Base-by-base conservation (phyloP, 2,329 filamentous ascomycete species). In the Penicillium sp. region DNA sequence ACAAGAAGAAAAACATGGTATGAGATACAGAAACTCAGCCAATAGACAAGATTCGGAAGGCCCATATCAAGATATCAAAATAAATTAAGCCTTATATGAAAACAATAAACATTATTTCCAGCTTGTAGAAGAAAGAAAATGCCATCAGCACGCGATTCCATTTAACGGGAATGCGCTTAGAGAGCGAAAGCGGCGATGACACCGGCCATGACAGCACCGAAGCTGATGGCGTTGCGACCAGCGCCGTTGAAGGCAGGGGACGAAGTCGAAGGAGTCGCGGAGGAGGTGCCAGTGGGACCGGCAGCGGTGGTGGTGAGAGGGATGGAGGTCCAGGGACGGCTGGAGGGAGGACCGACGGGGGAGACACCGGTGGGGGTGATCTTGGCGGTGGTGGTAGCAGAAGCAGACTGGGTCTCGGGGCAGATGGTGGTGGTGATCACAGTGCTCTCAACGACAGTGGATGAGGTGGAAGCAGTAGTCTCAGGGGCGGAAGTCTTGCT, bases 171-270 rank as follows among this genome's bases (percentile, higher is more conserved):
- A 35, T 46, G 37, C 42, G 42, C 47, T 70, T 74, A 74, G 57
- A 74, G 67, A 48, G 70, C 71, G 49, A 74, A 60, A 50, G 72
- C 63, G 56, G 71, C 72, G 53, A 67, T 59, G 41, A 72, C 54
- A 68, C 69, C 72, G 35, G 66, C 68, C 36, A 69, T 67, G 49
- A 73, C 59, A 49, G 68, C 70, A 56, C 71, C 72, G 56, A 73
- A 58, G 69, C 68, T 70, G 59, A 67, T 58, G 54, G 59, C 66
- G 60, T 67, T 73, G 56, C 67, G 71, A 64, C 66, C 67, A 55
- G 50, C 43, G 16, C 64, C 67, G 58, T 67, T 73, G 69, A 60
- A 72, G 52, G 40, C 54, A 35, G 51, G 47, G 9, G 55, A 55
- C 25, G 51, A 52, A 28, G 48, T 45, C 30, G 56, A 45, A 40